Base-by-base conservation (phyloP, 164 flowering plant genomes). In the Nymphaea colorata region DNA sequence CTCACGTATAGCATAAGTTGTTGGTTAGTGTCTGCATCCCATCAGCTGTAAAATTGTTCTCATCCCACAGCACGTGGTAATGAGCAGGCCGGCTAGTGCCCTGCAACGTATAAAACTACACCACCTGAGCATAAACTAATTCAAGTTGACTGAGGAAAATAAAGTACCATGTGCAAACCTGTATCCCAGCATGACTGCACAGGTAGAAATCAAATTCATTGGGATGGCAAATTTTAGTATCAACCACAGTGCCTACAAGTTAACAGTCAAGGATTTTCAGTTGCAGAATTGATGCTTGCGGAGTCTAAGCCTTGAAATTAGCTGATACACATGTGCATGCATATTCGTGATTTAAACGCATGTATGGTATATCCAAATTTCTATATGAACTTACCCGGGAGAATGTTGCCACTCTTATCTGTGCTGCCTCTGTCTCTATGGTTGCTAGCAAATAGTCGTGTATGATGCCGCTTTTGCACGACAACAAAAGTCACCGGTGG, bases 131-230 rank as follows among this genome's bases (percentile, higher is more conserved):
- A 25, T 25, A 25, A 25, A n/a, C 16, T 59, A 61, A 41, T 0
- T 1, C 18, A 44, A n/a, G 4, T 42, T 25, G 25, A 2, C 45
- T 15, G 15, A 63, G 36, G 41, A 15, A 44, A 25, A 17, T 10
- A 16, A 44, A 68, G 17, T 14, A 15, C 36, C 36, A 25, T 25
- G 11, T 44, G 41, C 25, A 3, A 68, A 94, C 99, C 90, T 94
- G 88, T 8, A 91, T 91, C 4, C 98, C 99, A 43, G 94, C 88
- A 80, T 94, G 99, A 65, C 99, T 94, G 65, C 92, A 88, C 1
- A 94, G 88, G 69, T 84, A 94, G 62, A 94, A 94, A 67, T 94
- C 99, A 63, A 91, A 90, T 73, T 90, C 96, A 0, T 77, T 79
- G 0, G 96, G 98, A 73, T 91, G 96, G 66, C 99, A 94, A 41